phyloP scores from a whole-genome alignment of 306 rosid genomes.

The Adenanthera pavonina region DNA sequence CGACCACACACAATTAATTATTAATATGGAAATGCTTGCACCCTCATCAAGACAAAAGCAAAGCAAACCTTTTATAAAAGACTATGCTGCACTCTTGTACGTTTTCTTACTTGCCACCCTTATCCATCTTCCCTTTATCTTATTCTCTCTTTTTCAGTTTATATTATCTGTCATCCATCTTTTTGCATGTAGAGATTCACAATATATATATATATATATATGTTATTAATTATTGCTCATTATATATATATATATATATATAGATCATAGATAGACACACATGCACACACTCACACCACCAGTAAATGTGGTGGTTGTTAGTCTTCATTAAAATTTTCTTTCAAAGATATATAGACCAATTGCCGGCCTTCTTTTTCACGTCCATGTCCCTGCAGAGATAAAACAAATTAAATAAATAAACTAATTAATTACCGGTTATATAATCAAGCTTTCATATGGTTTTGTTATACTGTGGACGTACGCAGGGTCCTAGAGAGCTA shows the following conservation, averaged over 20 bases:
- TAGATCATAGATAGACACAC: no score
- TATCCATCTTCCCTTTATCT: constrained; percentile 25
- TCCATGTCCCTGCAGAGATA: background rate
- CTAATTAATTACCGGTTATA: no score
- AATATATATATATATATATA: background rate
- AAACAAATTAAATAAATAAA: no score
- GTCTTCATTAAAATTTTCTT: no score
- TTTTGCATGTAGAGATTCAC: background rate
- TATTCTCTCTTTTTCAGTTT: background rate
- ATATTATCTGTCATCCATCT: background rate
- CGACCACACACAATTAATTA: constrained; percentile 35
- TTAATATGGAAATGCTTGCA: constrained; percentile 1
- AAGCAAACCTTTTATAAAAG: constrained; percentile 32
- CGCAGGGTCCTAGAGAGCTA: background rate
- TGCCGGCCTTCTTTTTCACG: background rate
- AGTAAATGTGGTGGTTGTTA: no score
- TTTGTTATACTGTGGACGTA: no score
- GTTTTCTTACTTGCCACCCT: constrained; percentile 5
- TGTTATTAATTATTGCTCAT: background rate
- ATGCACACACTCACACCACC: no score
- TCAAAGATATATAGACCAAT: no score
- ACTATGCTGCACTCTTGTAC: constrained; percentile 27
- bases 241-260: no score
- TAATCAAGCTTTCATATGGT: no score
- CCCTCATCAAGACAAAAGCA: constrained; percentile 19